Evolutionary conservation across 805 yeast genomes (phyloP).

Genomic region (Ogataea paradorogensis): DNA sequence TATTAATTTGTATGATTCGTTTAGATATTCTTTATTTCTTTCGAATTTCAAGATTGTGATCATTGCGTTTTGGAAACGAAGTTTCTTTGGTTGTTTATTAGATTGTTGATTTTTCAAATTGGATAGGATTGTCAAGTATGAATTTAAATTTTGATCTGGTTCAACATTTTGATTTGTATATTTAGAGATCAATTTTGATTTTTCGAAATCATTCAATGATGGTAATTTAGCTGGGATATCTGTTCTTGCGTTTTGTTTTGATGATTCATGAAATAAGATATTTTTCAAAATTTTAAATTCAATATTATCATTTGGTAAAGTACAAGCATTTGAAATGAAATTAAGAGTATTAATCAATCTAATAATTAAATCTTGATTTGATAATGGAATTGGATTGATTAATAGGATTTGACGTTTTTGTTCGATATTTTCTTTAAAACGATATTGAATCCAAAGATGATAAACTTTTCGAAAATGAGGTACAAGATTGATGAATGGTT

Average conservation of each 20-base stretch:
- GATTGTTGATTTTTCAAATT: no score
- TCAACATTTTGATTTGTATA: background rate
- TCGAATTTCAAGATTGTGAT: slow-evolving; percentile 18
- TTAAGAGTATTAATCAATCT: slow-evolving; percentile 25
- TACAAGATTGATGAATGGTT: slow-evolving; percentile 12
- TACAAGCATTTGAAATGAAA: slow-evolving; percentile 27
- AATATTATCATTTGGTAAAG: slow-evolving; percentile 4
- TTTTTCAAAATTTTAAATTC: slow-evolving; percentile 20
- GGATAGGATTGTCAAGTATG: no score
- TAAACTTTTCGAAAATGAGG: slow-evolving; percentile 8
- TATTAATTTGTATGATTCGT: slow-evolving; percentile 21
- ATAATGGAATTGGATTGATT: background rate
- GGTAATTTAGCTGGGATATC: slow-evolving; percentile 3
- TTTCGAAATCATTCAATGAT: slow-evolving; percentile 4
- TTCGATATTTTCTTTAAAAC: slow-evolving; percentile 25
- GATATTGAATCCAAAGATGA: slow-evolving; percentile 14
- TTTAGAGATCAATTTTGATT: background rate
- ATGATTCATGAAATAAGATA: slow-evolving; percentile 23
- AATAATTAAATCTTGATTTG: slow-evolving; percentile 11
- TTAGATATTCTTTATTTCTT: slow-evolving; percentile 18
- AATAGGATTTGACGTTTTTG: slow-evolving; percentile 13
- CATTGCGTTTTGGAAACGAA: slow-evolving; percentile 7
- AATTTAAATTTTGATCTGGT: no score
- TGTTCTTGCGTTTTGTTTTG: slow-evolving; percentile 13
- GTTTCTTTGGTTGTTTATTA: slow-evolving; percentile 1